These are phyloP conservation scores for Trichoderma semiorbis DNA, from an alignment of 2,329 filamentous ascomycete species.

Conservation along the genomic window DNA sequence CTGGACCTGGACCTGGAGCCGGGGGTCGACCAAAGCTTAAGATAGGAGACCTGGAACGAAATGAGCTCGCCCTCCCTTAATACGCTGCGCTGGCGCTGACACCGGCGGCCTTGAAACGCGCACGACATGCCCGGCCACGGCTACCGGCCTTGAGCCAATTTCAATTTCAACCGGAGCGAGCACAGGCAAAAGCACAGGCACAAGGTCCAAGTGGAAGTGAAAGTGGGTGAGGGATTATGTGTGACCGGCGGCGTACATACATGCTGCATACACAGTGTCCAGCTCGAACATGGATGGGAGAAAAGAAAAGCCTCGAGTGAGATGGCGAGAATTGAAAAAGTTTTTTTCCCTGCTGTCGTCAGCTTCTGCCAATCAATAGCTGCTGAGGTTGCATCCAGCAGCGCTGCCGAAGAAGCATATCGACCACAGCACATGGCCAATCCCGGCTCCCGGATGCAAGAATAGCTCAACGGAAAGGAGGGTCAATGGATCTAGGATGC, in stretches of 20 bases:
- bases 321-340: neutral
- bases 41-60: neutral
- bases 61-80: conserved; percentile 6
- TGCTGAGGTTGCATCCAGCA: conserved; percentile 12
- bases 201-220: neutral
- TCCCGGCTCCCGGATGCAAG: conserved; percentile 13
- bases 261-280: neutral
- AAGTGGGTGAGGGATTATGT: conserved; percentile 14
- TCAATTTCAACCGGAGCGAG: neutral
- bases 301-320: neutral
- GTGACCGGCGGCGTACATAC: neutral
- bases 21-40: neutral
- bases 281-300: neutral
- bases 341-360: neutral
- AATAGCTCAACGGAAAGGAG: conserved; percentile 17
- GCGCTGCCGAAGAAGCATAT: neutral
- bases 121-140: neutral
- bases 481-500: conserved; percentile 16
- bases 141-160: neutral
- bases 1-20: neutral
- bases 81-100: neutral
- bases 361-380: neutral
- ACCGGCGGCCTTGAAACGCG: neutral
- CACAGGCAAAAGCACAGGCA: neutral
- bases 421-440: conserved; percentile 16